Evolutionary conservation across 768 basidiomycete genomes (phyloP), one percentile per base, ranked within the genome.

Genomic region (Pleurotus tuber-regium): DNA sequence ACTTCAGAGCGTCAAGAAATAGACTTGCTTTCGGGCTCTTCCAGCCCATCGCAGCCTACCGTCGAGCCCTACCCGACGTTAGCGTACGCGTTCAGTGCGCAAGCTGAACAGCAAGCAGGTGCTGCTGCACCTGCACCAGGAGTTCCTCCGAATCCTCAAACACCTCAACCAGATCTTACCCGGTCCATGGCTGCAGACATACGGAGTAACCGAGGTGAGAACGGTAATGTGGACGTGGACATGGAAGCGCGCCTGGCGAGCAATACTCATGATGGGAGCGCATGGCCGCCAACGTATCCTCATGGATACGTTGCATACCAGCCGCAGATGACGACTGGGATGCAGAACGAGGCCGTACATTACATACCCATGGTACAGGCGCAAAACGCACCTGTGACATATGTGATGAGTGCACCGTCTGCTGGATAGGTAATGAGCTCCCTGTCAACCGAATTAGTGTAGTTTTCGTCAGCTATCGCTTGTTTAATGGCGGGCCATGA

Each of bases 51-150:
- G 12, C 35, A 16, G n/a, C 46, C 28, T 18, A 35, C 29, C 10
- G 35, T 48, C 46, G 46, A 48, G 23, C 46, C 46, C 18, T 48
- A 33, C 46, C 46, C 46, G 16, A 19, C 29, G 14, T 48, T 35
- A 24, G 46, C 28, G 1, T 35, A 48, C n/a, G 28, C 31, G n/a
- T 21, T 31, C 11, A 48, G 46, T 19, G 31, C 46, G 1, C 23
- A 19, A 25, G 28, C 46, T 16, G 46, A 18, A 8, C 46, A 48
- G n/a, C 46, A 48, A 38, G 35, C n/a, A 11, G 31, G 35, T 19
- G 31, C 30, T 16, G 14, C 29, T 21, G 8, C 30, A 10, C 46
- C 29, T 35, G 10, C n/a, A 3, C 46, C n/a, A 16, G 25, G 29
- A 12, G 29, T 35, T 16, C 28, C 46, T 18, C 46, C 46, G 14